phyloP scores from a whole-genome alignment of 2,329 filamentous ascomycete genomes.

The Fusarium sp. region DNA sequence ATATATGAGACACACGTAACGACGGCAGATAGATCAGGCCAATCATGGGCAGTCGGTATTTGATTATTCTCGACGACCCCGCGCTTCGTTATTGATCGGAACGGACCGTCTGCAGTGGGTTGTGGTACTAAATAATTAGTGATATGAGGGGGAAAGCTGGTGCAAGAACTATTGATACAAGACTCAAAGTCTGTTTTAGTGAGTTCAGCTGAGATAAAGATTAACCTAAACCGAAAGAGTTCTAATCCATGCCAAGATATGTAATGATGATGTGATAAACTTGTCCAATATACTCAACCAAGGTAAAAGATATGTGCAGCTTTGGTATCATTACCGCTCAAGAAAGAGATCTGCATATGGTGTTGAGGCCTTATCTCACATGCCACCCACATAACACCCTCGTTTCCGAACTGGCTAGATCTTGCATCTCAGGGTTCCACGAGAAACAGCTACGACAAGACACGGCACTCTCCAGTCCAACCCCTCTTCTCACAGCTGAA shows the following conservation, averaged over 20 bases:
- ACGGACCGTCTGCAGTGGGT: constrained; percentile 34
- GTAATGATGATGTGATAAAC: background rate
- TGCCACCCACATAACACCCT: background rate
- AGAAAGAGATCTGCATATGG: background rate
- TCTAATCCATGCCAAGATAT: background rate
- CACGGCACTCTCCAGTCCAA: constrained; percentile 2
- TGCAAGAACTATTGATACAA: background rate
- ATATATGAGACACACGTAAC: constrained; percentile 19
- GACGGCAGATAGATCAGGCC: constrained; percentile 21
- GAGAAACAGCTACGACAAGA: constrained; percentile 15
- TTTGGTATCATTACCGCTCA: background rate
- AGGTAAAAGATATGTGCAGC: background rate
- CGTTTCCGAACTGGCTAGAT: constrained; percentile 6
- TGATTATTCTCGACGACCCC: constrained; percentile 8
- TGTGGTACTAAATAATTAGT: background rate
- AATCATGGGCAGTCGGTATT: constrained; percentile 9
- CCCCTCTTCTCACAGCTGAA: constrained; percentile 9
- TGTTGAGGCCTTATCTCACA: constrained; percentile 7
- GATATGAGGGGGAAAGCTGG: background rate
- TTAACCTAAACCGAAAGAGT: too few relatives aligned
- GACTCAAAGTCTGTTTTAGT: background rate
- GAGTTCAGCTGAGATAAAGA: background rate
- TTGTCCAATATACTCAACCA: background rate
- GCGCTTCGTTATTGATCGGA: constrained; percentile 22
- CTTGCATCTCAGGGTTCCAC: constrained; percentile 11